These are phyloP conservation scores for Neocallimastix lanati DNA, from an alignment of 192 early-diverging fungal species.

Conservation along the genomic window DNA sequence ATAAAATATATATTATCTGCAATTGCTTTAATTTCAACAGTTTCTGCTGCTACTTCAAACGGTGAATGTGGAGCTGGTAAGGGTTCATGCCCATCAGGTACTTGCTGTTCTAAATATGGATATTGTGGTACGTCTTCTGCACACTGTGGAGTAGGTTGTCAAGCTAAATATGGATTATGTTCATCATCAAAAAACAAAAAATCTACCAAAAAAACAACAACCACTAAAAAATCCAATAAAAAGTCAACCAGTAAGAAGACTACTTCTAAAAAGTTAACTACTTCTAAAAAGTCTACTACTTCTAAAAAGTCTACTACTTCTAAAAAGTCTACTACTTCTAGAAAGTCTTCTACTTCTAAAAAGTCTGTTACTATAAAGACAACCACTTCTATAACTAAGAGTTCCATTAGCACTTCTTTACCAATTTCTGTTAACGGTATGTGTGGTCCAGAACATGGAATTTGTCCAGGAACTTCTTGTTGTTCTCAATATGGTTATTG, in stretches of 20 bases:
- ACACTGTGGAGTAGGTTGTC: background rate
- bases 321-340: no score
- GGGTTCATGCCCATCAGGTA: background rate
- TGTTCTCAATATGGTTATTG: background rate
- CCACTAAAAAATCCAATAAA: no score
- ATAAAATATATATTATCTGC: background rate
- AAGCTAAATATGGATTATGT: background rate
- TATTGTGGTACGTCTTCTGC: background rate
- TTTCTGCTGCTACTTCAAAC: background rate
- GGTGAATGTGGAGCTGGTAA: constrained; percentile 1
- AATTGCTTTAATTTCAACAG: background rate
- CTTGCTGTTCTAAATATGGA: background rate
- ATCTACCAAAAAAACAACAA: no score
- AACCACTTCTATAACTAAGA: background rate
- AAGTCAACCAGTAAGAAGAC: no score
- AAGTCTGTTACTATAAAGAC: background rate
- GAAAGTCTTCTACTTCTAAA: no score
- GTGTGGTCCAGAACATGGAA: constrained; percentile 6
- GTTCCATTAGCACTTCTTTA: background rate
- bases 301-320: no score
- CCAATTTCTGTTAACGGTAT: background rate
- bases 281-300: no score
- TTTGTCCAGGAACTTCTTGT: background rate
- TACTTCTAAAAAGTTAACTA: no score
- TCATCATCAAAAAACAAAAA: background rate